Evolutionary conservation across 495 filamentous ascomycete species (phyloP), one percentile per base, ranked within the genome.

Genomic region (Cercophora scortea): DNA sequence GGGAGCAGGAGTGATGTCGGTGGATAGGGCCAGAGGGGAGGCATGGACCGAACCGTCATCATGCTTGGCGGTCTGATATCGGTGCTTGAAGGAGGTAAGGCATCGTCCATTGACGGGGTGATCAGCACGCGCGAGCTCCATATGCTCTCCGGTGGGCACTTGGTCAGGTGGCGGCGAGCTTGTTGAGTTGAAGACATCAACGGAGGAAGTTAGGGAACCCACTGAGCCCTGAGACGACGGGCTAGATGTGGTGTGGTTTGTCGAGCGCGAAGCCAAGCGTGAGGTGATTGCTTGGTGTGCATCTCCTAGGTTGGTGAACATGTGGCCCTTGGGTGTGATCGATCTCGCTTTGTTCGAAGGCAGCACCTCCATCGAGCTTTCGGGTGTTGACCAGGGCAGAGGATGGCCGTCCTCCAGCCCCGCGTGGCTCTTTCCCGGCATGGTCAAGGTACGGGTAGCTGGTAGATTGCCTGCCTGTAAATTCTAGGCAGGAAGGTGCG

Each of bases 271-370:
- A 10, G 45, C 53, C 36, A 47, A 11, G 18, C 45, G 55, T 19
- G 55, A 55, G 3, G 52, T 68, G 50, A 68, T 68, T 34, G 64
- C 59, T 43, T 57, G 49, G 36, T 61, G 59, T 3, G 61, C 61
- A 12, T 61, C 59, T 6, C 47, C 61, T 7, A 64, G 54, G 42
- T 57, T 64, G 41, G 53, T 50, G 45, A 64, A 64, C 19, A 54
- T 32, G 16, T 50, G 15, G 19, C 52, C 52, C 39, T 56, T 64
- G 8, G 59, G 56, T 10, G 55, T 64, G 46, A 58, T 52, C 2
- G 52, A 54, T 15, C 56, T 42, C 5, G 12, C 32, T 45, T 19
- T 5, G 8, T 40, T 25, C 12, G 45, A 41, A 32, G 46, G 51
- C 13, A 32, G 18, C 9, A 15, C 41, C 11, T 18, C 39, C 41